Evolutionary conservation across 2,329 filamentous ascomycete species (phyloP), one percentile per base, ranked within the genome.

Genomic region (Raffaelea albimanens): DNA sequence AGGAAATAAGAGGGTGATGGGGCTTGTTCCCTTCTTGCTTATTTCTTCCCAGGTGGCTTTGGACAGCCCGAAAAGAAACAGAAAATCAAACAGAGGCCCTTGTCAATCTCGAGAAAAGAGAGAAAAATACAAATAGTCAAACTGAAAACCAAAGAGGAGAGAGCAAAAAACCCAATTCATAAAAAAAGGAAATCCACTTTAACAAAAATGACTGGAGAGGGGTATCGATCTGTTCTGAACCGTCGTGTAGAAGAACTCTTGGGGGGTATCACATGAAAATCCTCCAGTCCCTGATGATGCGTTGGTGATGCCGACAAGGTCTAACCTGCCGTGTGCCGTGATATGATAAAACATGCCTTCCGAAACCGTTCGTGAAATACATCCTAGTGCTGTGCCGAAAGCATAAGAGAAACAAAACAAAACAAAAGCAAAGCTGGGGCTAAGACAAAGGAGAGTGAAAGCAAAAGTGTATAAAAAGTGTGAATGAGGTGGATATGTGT

Each of bases 161-260:
- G 44, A 43, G 10, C 18, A 45, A 20, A 21, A 19, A 20, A 41
- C 25, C 13, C 25, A 29, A 29, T 13, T 29, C n/a, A 31, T 16
- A 22, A 31, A 46, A 9, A 44, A 47, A 14, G 16, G 43, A 47
- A 52, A 43, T 22, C 22, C 16, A 46, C 7, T 10, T 46, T 51
- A 48, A 49, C 34, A 46, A 48, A 51, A 33, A 33, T 50, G 39
- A 52, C 21, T 39, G 48, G 50, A 53, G 50, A 53, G 41, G 52
- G 52, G 52, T 54, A 54, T 54, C 52, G 49, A 49, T 50, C 47
- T 53, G 49, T 47, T 47, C 39, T 46, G 47, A 53, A 45, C 38
- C 29, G 13, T 44, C 42, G 4, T 40, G 40, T 43, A 21, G 40
- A n/a, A n/a, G n/a, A 47, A 47, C 36, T 51, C 46, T 31, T 43